Evolutionary conservation across 345 rosid genomes (phyloP), one percentile per base, ranked within the genome.

Genomic region (Rhodamnia argentea): DNA sequence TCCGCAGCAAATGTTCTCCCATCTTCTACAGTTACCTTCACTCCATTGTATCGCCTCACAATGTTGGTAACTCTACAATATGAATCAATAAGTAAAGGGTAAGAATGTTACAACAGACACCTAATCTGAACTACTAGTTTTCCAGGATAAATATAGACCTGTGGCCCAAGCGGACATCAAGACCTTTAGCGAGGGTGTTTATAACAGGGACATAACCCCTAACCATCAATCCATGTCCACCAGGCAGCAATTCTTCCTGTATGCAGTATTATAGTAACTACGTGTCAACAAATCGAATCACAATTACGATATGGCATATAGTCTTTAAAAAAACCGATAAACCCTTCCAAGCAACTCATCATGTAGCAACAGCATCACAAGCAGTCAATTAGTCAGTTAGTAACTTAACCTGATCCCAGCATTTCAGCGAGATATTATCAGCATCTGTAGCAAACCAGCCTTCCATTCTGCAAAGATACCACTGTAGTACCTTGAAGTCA

Each of bases 391-490:
- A 47, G 59, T 26, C 24, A 14, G 18, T 52, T 51, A 14, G 44
- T 51, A 5, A 55, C 32, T 87, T 90, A 78, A 90, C 99, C 94
- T 95, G 92, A 87, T 97, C 99, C 99, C 99, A 97, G 89, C 94
- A 87, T 88, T 91, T 94, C 52, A 93, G 91, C 13, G 99, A 96
- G 84, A 97, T 97, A 74, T 96, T 95, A 56, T 97, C 99, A 37
- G 99, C 95, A 94, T 97, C 99, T 13, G 99, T 96, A 57, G 99
- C 99, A 91, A 97, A 97, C 99, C 99, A 96, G n/a, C 99, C 99
- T 91, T 97, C 99, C 99, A 97, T 97, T 89, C 99, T 94, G 91
- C 99, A 96, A 47, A 96, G 84, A 85, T 97, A 97, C 99, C 99
- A 97, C 50, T 97, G 99, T 53, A 97, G 98, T 64, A 96, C 99